A percentile compares a stretch with the other conserved stretches of the same genome.
Conservation (phyloP, 306 rosid species). For the Prunus fruticosa region DNA sequence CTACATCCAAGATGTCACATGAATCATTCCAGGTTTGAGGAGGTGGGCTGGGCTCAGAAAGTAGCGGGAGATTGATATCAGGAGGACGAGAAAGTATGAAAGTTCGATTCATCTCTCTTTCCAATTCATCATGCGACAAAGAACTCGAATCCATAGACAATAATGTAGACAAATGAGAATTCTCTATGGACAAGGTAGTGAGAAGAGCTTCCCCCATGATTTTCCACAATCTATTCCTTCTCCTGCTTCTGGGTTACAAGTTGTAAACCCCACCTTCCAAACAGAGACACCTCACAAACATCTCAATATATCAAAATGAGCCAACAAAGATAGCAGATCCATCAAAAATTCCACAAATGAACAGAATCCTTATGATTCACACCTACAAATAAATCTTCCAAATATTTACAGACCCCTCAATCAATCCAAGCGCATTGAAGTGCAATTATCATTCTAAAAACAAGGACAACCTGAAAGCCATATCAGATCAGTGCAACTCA, state of each 20-base stretch:
- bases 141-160: constrained; percentile 62
- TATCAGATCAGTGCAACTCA: constrained; percentile 3
- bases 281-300: constrained; percentile 26
- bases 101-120: constrained; percentile 51
- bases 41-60: constrained; percentile 55
- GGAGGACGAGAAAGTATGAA: constrained; percentile 48
- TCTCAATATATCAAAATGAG: constrained; percentile 8
- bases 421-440: constrained; percentile 18
- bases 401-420: constrained; percentile 13
- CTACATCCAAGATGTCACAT: constrained; percentile 47
- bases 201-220: constrained; percentile 54
- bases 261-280: constrained; percentile 11
- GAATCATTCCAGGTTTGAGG: constrained; percentile 52
- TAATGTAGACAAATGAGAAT: constrained; percentile 51
- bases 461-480: constrained; percentile 25
- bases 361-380: background rate
- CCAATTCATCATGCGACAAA: constrained; percentile 51
- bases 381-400: constrained; percentile 7
- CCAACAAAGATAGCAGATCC: constrained; percentile 11
- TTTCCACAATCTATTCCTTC: constrained; percentile 8
- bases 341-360: constrained; percentile 8
- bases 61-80: constrained; percentile 59
- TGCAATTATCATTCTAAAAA: constrained; percentile 2
- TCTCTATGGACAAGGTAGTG: constrained; percentile 51
- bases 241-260: constrained; percentile 15